These are phyloP conservation scores for Podospora pseudocomata DNA, from an alignment of 495 filamentous ascomycete species.

Conservation along the genomic window DNA sequence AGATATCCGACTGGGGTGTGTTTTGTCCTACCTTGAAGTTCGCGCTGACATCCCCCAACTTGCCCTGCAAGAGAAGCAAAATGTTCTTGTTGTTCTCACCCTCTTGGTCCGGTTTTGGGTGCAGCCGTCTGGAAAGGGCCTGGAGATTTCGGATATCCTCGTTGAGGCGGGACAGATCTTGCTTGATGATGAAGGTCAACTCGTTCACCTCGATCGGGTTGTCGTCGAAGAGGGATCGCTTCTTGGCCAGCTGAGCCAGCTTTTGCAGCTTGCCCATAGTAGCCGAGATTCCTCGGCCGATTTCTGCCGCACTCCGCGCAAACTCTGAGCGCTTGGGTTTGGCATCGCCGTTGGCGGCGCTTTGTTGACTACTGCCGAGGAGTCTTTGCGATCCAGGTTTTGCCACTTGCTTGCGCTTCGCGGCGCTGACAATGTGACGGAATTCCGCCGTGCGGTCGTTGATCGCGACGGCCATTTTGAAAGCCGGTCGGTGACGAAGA, in stretches of 20 bases:
- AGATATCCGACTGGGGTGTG: neutral
- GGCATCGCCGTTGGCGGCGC: slow-evolving; percentile 62
- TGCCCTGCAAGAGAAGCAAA: slow-evolving; percentile 86
- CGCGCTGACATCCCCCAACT: slow-evolving; percentile 85
- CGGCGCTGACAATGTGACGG: slow-evolving; percentile 78
- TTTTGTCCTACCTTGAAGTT: slow-evolving; percentile 72
- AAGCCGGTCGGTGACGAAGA: neutral
- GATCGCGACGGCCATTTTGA: slow-evolving; percentile 64
- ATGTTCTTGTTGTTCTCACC: slow-evolving; percentile 98
- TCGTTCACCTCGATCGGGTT: slow-evolving; percentile 94
- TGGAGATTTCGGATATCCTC: slow-evolving; percentile 80
- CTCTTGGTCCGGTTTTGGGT: slow-evolving; percentile 78
- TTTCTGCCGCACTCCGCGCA: slow-evolving; percentile 81
- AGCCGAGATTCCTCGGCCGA: slow-evolving; percentile 81
- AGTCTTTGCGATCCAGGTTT: slow-evolving; percentile 76
- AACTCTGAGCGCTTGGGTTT: slow-evolving; percentile 67
- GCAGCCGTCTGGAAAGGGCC: slow-evolving; percentile 60
- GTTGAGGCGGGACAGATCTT: slow-evolving; percentile 88
- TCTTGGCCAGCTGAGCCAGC: slow-evolving; percentile 88
- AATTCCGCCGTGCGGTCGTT: slow-evolving; percentile 97
- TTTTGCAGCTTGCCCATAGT: slow-evolving; percentile 94
- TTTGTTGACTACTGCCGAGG: slow-evolving; percentile 72
- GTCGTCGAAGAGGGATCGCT: slow-evolving; percentile 97
- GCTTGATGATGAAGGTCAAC: slow-evolving; percentile 75
- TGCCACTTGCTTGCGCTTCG: slow-evolving; percentile 66